These are phyloP conservation scores for Leishmania mexicana DNA, from an alignment of 208 protist species.

Conservation along the genomic window DNA sequence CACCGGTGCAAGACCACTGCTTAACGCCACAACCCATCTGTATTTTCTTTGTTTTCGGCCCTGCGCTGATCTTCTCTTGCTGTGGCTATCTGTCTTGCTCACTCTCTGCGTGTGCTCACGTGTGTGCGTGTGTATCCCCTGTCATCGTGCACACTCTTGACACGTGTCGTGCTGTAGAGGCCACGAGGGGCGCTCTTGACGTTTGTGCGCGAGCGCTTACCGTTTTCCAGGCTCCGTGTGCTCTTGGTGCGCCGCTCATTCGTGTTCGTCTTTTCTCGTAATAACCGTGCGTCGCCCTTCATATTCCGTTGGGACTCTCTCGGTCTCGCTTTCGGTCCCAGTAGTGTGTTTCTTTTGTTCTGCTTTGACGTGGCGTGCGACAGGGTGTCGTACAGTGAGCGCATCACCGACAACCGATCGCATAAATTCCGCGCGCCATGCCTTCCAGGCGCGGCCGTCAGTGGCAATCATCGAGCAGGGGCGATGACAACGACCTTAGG, in stretches of 20 bases:
- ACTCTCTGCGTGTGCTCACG: background rate
- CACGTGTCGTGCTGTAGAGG: background rate
- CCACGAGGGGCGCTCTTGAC: background rate
- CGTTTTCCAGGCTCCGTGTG: background rate
- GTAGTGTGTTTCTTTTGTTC: constrained; percentile 10
- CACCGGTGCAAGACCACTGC: too few species aligned
- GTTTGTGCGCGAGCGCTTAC: background rate
- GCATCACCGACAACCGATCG: constrained; percentile 19
- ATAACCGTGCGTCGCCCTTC: background rate
- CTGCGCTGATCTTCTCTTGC: background rate
- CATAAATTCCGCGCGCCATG: constrained; percentile 26
- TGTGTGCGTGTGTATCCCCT: background rate
- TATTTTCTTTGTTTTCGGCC: background rate
- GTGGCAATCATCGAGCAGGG: background rate
- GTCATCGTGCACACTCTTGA: background rate
- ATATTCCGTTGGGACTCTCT: constrained; percentile 13
- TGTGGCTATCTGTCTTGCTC: background rate
- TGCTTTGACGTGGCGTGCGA: background rate
- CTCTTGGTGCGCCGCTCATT: background rate
- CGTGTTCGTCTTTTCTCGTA: constrained; percentile 11
- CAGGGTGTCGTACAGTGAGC: background rate
- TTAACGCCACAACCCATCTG: background rate
- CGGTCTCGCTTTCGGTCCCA: constrained; percentile 7
- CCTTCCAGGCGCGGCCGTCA: constrained; percentile 12
- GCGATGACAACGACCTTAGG: background rate